These are phyloP conservation scores for Ascochyta rabiei DNA, from an alignment of 2,329 filamentous ascomycete genomes.

Conservation along the genomic window DNA sequence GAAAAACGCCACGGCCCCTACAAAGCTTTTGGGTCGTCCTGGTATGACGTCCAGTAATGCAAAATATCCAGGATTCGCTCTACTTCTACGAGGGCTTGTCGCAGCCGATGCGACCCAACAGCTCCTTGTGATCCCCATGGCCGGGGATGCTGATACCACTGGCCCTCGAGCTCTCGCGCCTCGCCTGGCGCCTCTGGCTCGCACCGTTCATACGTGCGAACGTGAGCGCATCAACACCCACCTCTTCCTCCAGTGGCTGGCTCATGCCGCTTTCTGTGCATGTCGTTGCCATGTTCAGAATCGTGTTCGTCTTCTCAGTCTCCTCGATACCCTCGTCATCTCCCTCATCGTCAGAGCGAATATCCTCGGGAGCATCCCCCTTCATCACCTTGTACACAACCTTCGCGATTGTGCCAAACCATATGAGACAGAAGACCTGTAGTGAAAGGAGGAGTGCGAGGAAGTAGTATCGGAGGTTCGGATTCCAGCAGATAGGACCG, in stretches of 20 bases:
- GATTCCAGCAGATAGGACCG: constrained; percentile 80
- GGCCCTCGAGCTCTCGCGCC: constrained; percentile 57
- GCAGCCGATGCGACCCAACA: constrained; percentile 81
- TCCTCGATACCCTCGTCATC: constrained; percentile 63
- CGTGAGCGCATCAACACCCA: constrained; percentile 74
- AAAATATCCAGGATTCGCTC: background rate
- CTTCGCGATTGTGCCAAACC: constrained; percentile 87
- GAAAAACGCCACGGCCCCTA: constrained; percentile 5
- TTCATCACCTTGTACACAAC: constrained; percentile 81
- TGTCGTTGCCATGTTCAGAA: constrained; percentile 35
- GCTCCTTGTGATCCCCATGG: constrained; percentile 78
- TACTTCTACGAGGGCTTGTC: constrained; percentile 63
- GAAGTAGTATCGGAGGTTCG: constrained; percentile 76
- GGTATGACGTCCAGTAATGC: background rate
- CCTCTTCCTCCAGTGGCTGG: constrained; percentile 70
- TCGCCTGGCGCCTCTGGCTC: constrained; percentile 56
- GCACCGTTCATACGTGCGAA: constrained; percentile 57
- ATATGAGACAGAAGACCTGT: constrained; percentile 79
- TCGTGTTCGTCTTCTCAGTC: constrained; percentile 23
- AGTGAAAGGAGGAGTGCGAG: constrained; percentile 76
- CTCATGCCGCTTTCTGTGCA: constrained; percentile 40
- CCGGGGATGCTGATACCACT: constrained; percentile 67
- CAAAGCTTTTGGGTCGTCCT: constrained; percentile 3
- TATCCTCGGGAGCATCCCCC: constrained; percentile 81
- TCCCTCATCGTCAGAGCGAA: constrained; percentile 83